A percentile compares a stretch with the other conserved stretches of the same genome.
Evolutionary conservation across 306 rosid species (phyloP).

Genomic region (Herpetospermum pedunculosum): DNA sequence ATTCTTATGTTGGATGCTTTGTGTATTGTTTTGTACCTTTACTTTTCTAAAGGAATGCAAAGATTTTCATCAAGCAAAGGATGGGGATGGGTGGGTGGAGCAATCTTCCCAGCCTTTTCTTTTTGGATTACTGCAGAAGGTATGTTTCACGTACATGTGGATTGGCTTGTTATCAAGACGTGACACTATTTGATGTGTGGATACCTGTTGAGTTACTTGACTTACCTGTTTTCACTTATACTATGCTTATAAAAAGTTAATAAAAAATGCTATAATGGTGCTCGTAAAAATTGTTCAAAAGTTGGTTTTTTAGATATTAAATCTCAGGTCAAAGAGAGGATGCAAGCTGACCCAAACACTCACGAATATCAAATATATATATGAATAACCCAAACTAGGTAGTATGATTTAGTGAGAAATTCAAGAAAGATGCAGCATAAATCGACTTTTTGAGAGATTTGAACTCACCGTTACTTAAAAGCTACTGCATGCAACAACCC

Average conservation of each 20-base stretch:
- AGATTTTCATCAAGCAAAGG: slow-evolving; percentile 94
- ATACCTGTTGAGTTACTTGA: neutral
- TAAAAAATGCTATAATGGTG: neutral
- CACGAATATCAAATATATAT: no score
- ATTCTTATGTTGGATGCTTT: slow-evolving; percentile 9
- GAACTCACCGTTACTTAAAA: neutral
- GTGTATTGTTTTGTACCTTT: slow-evolving; percentile 17
- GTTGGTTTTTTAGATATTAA: neutral
- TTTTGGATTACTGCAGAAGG: slow-evolving; percentile 93
- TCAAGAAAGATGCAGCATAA: neutral
- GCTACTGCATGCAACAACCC: no score
- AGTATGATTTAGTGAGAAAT: neutral
- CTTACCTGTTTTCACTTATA: neutral
- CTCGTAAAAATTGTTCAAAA: neutral
- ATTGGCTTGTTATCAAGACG: neutral
- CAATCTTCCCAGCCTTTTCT: slow-evolving; percentile 85
- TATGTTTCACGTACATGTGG: slow-evolving; percentile 16
- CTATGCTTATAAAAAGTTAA: neutral
- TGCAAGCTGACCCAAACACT: no score
- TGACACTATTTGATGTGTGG: neutral
- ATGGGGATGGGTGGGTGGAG: slow-evolving; percentile 99
- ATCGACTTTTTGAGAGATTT: neutral
- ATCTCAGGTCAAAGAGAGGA: no score
- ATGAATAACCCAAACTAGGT: neutral
- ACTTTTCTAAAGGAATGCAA: slow-evolving; percentile 65